These are phyloP conservation scores for Microascus cirrosus DNA, from an alignment of 2,329 filamentous ascomycete species.

Conservation along the genomic window DNA sequence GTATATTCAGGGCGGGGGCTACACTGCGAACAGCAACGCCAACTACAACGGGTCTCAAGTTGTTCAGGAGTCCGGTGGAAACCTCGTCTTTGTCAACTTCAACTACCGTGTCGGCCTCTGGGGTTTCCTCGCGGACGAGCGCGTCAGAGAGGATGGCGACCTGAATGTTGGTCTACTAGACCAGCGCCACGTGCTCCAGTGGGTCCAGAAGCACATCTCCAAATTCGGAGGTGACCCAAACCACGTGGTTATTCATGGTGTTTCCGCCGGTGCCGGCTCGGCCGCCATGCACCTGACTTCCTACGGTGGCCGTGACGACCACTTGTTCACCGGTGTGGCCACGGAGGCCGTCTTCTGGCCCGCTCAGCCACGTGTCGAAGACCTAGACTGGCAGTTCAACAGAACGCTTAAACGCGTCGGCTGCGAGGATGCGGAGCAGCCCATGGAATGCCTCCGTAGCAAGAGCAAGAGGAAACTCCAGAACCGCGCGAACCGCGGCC, in stretches of 20 bases:
- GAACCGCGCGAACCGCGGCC: slow-evolving; percentile 22
- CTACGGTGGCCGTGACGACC: slow-evolving; percentile 30
- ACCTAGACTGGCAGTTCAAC: slow-evolving; percentile 37
- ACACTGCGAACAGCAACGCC: slow-evolving; percentile 18
- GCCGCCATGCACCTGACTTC: slow-evolving; percentile 42
- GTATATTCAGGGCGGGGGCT: slow-evolving; percentile 27
- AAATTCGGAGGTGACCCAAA: slow-evolving; percentile 47
- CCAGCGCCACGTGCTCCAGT: slow-evolving; percentile 47
- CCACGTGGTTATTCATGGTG: slow-evolving; percentile 49
- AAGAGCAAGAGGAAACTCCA: slow-evolving; percentile 24
- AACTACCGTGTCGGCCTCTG: slow-evolving; percentile 53
- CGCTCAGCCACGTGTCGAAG: slow-evolving; percentile 27
- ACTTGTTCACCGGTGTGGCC: slow-evolving; percentile 33
- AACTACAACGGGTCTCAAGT: slow-evolving; percentile 24
- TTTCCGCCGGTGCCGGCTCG: slow-evolving; percentile 49
- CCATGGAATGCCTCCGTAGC: slow-evolving; percentile 29
- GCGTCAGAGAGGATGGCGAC: slow-evolving; percentile 40
- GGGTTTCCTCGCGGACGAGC: slow-evolving; percentile 50
- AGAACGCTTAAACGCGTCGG: slow-evolving; percentile 20
- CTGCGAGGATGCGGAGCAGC: slow-evolving; percentile 19
- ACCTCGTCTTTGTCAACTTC: slow-evolving; percentile 47
- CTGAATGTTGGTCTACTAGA: slow-evolving; percentile 56
- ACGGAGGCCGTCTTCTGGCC: slow-evolving; percentile 38
- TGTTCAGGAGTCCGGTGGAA: slow-evolving; percentile 28
- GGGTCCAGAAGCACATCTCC: slow-evolving; percentile 33